Percentiles rank a stretch among this genome's conserved stretches.
Evolutionary conservation across 768 basidiomycete species (phyloP).

Genomic region (Boletus tomentosulus): DNA sequence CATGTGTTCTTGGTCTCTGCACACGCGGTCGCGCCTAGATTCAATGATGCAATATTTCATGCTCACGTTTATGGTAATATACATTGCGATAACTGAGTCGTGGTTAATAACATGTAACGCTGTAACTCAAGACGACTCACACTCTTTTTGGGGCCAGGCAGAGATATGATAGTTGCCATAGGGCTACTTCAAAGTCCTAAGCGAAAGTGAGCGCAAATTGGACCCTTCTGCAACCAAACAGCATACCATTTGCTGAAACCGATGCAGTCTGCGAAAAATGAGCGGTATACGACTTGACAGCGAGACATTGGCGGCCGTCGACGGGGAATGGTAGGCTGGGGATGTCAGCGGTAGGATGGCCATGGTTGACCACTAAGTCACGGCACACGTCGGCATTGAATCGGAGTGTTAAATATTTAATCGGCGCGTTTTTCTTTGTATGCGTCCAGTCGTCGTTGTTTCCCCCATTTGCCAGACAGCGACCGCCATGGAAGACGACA

Average conservation of each 20-base stretch:
- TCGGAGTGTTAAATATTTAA: slow-evolving; percentile 15
- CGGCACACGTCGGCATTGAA: slow-evolving; percentile 23
- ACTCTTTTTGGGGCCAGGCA: slow-evolving; percentile 91
- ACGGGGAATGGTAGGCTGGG: slow-evolving; percentile 20
- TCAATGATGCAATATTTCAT: neutral
- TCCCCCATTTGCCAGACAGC: slow-evolving; percentile 8
- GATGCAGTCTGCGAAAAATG: slow-evolving; percentile 74
- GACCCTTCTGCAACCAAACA: neutral
- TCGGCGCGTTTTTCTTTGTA: slow-evolving; percentile 9
- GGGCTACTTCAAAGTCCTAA: slow-evolving; percentile 95
- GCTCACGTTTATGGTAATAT: slow-evolving; percentile 93
- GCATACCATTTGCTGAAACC: slow-evolving; percentile 84
- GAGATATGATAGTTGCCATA: slow-evolving; percentile 93
- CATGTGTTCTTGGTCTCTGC: slow-evolving; percentile 97
- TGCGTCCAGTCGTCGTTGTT: slow-evolving; percentile 11
- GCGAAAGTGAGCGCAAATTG: neutral
- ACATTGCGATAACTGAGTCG: slow-evolving; percentile 84
- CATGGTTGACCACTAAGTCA: slow-evolving; percentile 19
- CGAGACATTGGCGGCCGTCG: slow-evolving; percentile 10
- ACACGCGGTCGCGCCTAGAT: neutral
- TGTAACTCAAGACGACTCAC: slow-evolving; percentile 39
- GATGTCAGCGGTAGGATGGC: slow-evolving; percentile 32
- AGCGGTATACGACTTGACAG: slow-evolving; percentile 62
- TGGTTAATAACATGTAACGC: slow-evolving; percentile 10
- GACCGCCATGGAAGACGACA: slow-evolving; percentile 58